Evolutionary conservation across 208 protist species (phyloP), one percentile per base, ranked within the genome.

Genomic region (Leishmania mexicana): DNA sequence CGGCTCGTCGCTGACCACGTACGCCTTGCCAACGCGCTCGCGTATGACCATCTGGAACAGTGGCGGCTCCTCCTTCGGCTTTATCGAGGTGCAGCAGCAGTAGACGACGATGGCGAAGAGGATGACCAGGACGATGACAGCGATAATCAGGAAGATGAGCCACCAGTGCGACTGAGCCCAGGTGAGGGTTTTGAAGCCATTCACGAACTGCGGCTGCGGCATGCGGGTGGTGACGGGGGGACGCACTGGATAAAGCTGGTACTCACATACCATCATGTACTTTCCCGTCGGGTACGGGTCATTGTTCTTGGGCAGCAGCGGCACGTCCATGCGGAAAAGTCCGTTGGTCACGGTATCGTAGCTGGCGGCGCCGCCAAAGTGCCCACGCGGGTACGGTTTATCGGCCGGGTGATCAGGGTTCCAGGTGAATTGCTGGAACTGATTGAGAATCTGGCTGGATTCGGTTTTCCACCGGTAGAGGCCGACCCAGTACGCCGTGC

Each of bases 81-180:
- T 78, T 64, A 58, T 38, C 11, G 71, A 79, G 49, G 88, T 90
- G 64, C 81, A 19, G 78, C 70, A 83, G 76, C 90, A 93, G 85
- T 84, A 91, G 57, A 89, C 81, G 68, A 89, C 62, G 53, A 88
- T 85, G 19, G n/a, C 40, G 15, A 88, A 64, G 45, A 93, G 79
- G 15, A 89, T 24, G 21, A 78, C 40, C 8, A 84, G 62, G 24
- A 93, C 64, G 19, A 91, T 40, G 24, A 85, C 49, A 11, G 79
- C 80, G 62, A 83, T 68, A 58, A 90, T 79, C 58, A 88, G 81
- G 19, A 87, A 93, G 65, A 91, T 67, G 19, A 91, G 76, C 80
- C 84, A 93, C 90, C 90, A 93, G 81, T 91, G 31, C 76, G 74
- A 76, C 82, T 93, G 88, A 28, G 87, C 78, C 88, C 90, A 93